Evolutionary conservation across 2,329 filamentous ascomycete genomes (phyloP).

Genomic region (Cladosporium sp.): DNA sequence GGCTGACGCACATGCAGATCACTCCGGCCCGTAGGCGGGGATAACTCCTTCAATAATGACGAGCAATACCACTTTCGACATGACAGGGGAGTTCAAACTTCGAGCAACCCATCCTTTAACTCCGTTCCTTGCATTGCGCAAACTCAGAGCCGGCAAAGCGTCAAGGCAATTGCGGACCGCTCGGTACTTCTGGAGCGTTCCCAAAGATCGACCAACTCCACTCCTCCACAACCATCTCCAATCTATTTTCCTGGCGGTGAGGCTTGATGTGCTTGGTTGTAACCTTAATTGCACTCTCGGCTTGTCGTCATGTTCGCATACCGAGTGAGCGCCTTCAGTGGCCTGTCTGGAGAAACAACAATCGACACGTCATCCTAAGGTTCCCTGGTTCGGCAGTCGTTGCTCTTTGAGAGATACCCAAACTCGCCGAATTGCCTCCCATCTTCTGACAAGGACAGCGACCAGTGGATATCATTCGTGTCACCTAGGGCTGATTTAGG

Average conservation of each 20-base stretch:
- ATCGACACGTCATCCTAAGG: background rate
- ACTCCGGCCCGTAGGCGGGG: background rate
- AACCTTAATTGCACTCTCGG: background rate
- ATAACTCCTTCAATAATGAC: background rate
- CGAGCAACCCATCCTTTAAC: background rate
- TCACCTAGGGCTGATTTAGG: background rate
- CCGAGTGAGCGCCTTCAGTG: background rate
- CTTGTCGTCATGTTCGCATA: background rate
- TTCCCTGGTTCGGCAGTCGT: background rate
- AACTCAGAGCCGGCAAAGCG: background rate
- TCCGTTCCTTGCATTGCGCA: background rate
- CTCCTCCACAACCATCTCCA: background rate
- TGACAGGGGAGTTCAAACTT: background rate
- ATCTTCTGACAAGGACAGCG: background rate
- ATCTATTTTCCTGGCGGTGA: background rate
- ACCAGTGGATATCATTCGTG: background rate
- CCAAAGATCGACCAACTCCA: background rate
- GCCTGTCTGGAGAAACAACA: background rate
- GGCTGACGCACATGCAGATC: conserved; percentile 9
- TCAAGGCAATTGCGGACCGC: conserved; percentile 17
- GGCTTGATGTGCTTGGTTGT: conserved; percentile 14
- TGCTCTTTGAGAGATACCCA: background rate
- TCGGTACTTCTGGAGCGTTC: conserved; percentile 9
- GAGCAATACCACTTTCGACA: background rate
- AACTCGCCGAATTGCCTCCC: background rate